Conservation (phyloP, 1,139 yeast genomes). For the Suhomyces taliae region DNA sequence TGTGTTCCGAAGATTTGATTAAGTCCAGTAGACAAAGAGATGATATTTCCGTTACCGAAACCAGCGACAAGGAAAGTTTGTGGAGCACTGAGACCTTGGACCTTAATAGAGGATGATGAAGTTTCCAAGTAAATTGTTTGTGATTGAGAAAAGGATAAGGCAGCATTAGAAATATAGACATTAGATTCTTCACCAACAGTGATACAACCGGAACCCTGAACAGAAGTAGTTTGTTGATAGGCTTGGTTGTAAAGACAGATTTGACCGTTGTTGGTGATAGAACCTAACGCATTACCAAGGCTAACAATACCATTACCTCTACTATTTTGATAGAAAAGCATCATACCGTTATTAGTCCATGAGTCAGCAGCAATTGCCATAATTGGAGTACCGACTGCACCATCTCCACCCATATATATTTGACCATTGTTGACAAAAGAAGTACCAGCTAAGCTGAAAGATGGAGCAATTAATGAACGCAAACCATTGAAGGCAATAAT, state of each 20-base stretch:
- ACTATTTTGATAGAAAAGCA: conserved; percentile 23
- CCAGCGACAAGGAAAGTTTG: conserved; percentile 31
- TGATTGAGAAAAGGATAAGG: conserved; percentile 15
- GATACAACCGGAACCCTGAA: conserved; percentile 32
- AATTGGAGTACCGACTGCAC: conserved; percentile 20
- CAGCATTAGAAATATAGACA: conserved; percentile 19
- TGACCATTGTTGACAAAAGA: conserved; percentile 30
- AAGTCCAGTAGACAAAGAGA: conserved; percentile 17
- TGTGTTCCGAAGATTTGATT: conserved; percentile 2
- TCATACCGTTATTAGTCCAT: conserved; percentile 29
- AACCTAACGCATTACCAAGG: conserved; percentile 21
- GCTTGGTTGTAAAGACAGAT: conserved; percentile 28
- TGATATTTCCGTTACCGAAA: conserved; percentile 31
- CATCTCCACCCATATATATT: conserved; percentile 28
- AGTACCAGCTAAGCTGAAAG: conserved; percentile 20
- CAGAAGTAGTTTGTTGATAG: conserved; percentile 25
- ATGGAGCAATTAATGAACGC: conserved; percentile 16
- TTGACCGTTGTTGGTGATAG: conserved; percentile 29
- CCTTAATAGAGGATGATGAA: conserved; percentile 20
- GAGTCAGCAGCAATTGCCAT: conserved; percentile 20
- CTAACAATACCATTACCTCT: conserved; percentile 20
- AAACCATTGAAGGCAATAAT: conserved; percentile 15
- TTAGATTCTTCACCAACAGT: conserved; percentile 23
- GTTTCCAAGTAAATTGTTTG: conserved; percentile 27
- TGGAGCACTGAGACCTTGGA: conserved; percentile 17